phyloP scores from a whole-genome alignment of 345 rosid species.

The Murraya paniculata region DNA sequence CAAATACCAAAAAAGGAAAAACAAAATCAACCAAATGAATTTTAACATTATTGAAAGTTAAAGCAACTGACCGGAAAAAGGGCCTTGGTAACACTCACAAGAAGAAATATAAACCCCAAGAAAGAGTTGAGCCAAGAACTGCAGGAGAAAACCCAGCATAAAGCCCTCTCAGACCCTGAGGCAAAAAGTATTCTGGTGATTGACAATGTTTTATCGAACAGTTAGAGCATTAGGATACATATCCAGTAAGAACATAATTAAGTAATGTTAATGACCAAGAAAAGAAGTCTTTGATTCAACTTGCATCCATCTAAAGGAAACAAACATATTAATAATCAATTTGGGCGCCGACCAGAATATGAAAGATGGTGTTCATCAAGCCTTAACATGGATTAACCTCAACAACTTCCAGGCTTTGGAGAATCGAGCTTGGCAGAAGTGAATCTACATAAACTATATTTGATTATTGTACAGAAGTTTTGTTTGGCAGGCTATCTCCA shows the following conservation, averaged over 20 bases:
- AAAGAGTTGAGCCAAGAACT: slow-evolving; percentile 77
- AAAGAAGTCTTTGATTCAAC: not conserved
- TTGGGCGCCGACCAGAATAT: not conserved
- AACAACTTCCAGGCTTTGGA: not conserved
- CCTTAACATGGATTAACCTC: not conserved
- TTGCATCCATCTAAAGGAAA: not conserved
- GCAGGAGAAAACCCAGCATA: slow-evolving; percentile 90
- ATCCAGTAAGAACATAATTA: not conserved
- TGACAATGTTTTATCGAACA: not conserved
- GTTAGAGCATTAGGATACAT: not conserved
- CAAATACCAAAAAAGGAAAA: not conserved
- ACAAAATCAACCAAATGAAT: not conserved
- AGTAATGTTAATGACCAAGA: not conserved
- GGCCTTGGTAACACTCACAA: slow-evolving; percentile 51
- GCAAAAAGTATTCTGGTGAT: slow-evolving; percentile 4
- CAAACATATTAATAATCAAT: not conserved
- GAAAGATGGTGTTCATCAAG: not conserved
- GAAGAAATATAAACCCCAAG: slow-evolving; percentile 92
- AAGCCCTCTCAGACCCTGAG: slow-evolving; percentile 80
- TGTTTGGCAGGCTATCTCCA: not conserved
- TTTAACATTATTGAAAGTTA: not conserved
- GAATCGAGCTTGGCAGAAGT: not conserved
- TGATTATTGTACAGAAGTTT: not conserved
- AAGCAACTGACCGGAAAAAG: not conserved
- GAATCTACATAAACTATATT: not conserved